phyloP scores from a whole-genome alignment of 140 eudicot genomes.

The Senecio squalidus region DNA sequence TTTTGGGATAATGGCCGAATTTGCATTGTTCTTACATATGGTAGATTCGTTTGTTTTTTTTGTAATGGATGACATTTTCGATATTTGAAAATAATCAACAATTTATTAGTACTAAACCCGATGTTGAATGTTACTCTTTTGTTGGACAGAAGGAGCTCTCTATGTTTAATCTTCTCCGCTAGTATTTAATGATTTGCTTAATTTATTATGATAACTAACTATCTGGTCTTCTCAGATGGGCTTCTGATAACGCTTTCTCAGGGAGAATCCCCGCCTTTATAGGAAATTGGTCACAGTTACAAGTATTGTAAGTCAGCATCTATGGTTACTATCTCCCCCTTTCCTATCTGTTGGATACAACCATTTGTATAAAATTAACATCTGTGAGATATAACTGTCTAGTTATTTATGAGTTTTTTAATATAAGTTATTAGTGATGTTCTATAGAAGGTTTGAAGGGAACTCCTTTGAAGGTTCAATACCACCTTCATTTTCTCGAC shows the following conservation, averaged over 20 bases:
- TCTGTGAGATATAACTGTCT: slow-evolving; percentile 1
- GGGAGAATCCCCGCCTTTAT: slow-evolving; percentile 62
- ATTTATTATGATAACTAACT: neutral
- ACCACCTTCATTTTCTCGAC: slow-evolving; percentile 55
- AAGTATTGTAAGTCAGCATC: slow-evolving; percentile 37
- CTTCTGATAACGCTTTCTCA: slow-evolving; percentile 48
- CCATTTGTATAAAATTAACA: neutral
- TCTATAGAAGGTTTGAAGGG: slow-evolving; percentile 67
- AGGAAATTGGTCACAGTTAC: slow-evolving; percentile 54
- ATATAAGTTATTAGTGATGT: slow-evolving; percentile 13
- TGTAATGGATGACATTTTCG: neutral
- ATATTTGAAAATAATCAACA: neutral
- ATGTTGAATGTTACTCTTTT: neutral
- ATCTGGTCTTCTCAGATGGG: slow-evolving; percentile 52
- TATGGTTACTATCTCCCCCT: no score
- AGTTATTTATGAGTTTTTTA: neutral
- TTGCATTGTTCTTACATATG: no score
- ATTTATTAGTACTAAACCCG: no score
- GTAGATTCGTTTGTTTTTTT: no score
- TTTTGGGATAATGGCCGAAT: neutral
- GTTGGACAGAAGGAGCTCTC: neutral
- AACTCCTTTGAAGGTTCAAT: slow-evolving; percentile 72
- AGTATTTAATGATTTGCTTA: neutral
- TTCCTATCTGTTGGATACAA: no score
- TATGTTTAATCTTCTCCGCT: neutral